Evolutionary conservation across 2,329 filamentous ascomycete genomes (phyloP), one percentile per base, ranked within the genome.

Genomic region (Sodiomyces alkalinus): DNA sequence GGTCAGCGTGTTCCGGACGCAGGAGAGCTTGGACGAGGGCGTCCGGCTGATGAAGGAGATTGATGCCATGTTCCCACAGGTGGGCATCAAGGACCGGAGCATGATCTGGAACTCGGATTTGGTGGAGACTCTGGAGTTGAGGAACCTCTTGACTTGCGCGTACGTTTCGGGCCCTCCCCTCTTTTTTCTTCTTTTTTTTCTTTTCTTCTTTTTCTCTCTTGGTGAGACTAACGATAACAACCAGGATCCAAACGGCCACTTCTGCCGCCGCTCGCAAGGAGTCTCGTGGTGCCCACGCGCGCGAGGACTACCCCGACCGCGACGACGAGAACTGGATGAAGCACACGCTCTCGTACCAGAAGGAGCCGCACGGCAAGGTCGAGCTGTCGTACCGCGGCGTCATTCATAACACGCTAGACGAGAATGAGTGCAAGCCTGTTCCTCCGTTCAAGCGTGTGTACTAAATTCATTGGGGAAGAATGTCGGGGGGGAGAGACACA

Each of bases 91-190:
- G 73, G 87, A 96, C 58, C 80, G 90, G 57, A 92, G 82, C 69
- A 94, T 96, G 87, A 96, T 96, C 65, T 96, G 87, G 87, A 96
- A 96, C 74, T 85, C 81, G 15, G 87, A 96, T 50, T 73, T 96
- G 21, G 83, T 93, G 37, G 87, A 96, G 69, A 92, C 87, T 6
- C 74, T 98, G 32, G 90, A 98, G 62, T 67, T 96, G 49, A 73
- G 86, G 49, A 98, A 98, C 58, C 59, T 98, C 48, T 64, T 98
- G 51, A 96, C 90, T 48, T 96, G 90, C 74, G 87, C 86, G 73
- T 83, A 75, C 63, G 78, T 79, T 38, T n/a, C 14, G 24, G 6
- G 11, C 28, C 19, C 12, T n/a, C n/a, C 3, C 9, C 6, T 14
- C 15, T 10, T 17, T 13, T n/a, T 6, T 14, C 6, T 13, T 13